These are phyloP conservation scores for Musa troglodytarum DNA, from an alignment of 176 grass and related monocot species.

Conservation along the genomic window DNA sequence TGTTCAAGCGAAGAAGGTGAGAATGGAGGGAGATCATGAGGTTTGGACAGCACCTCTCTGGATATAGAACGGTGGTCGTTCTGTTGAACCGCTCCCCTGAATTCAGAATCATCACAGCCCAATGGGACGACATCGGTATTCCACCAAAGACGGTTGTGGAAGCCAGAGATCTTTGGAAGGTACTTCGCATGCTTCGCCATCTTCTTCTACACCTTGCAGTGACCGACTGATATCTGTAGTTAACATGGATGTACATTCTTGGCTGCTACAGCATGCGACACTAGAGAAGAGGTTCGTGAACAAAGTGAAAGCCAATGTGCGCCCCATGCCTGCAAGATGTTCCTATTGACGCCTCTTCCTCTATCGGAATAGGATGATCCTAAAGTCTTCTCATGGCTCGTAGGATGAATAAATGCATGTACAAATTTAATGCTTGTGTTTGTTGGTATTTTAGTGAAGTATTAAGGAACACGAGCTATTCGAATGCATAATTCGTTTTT, in stretches of 20 bases:
- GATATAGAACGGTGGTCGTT: conserved; percentile 44
- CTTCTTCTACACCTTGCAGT: neutral
- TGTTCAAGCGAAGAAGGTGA: too few species aligned
- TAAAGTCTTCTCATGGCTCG: neutral
- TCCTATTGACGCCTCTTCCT: conserved; percentile 42
- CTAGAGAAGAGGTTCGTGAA: conserved; percentile 30
- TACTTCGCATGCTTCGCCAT: conserved; percentile 1
- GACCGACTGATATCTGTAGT: neutral
- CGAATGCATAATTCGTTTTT: too few species aligned
- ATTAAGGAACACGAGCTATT: too few species aligned
- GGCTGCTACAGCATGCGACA: conserved; percentile 37
- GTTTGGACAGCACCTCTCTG: too few species aligned
- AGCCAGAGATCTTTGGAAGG: conserved; percentile 66
- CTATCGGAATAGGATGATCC: neutral
- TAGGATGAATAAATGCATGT: conserved; percentile 30
- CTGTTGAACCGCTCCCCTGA: conserved; percentile 37
- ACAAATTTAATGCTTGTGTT: too few species aligned
- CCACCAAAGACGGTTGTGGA: conserved; percentile 20
- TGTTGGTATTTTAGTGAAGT: too few species aligned
- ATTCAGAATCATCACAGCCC: conserved; percentile 15
- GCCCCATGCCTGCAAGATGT: conserved; percentile 57
- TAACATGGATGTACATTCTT: conserved; percentile 26
- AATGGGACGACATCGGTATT: conserved; percentile 49
- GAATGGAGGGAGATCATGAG: too few species aligned
- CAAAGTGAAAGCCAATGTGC: conserved; percentile 44